Evolutionary conservation across 441 rosid genomes (phyloP).

Genomic region (Bocquillonia castaneifolia): DNA sequence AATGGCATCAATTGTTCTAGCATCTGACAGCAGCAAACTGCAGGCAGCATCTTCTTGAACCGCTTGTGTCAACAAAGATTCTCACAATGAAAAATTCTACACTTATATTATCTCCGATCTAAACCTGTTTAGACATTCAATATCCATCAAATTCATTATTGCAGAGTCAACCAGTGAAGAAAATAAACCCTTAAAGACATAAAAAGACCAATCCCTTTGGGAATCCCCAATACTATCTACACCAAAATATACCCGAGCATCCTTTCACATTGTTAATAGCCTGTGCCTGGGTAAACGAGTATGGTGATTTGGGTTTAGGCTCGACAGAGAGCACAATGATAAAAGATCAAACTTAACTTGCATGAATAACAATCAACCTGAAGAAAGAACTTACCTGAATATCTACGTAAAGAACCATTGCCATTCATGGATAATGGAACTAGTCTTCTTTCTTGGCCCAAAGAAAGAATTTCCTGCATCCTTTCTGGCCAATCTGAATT

Average conservation of each 20-base stretch:
- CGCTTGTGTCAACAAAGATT: constrained; percentile 16
- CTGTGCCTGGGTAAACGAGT: neutral
- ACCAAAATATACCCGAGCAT: neutral
- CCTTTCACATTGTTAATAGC: neutral
- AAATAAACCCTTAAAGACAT: neutral
- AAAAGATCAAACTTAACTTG: neutral
- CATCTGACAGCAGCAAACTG: constrained; percentile 21
- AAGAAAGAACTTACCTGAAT: constrained; percentile 28
- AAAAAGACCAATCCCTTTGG: neutral
- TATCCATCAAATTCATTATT: constrained; percentile 5
- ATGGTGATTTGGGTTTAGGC: neutral
- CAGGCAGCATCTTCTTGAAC: constrained; percentile 14
- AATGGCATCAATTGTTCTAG: constrained; percentile 19
- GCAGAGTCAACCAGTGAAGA: neutral
- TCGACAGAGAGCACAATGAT: neutral
- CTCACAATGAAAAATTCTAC: neutral
- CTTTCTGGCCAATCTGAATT: constrained; percentile 71
- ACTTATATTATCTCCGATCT: constrained; percentile 27
- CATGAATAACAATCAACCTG: neutral
- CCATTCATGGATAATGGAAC: constrained; percentile 36
- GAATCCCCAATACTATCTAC: neutral
- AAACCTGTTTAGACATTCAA: constrained; percentile 23
- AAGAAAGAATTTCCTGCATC: constrained; percentile 52
- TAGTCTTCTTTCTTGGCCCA: constrained; percentile 43
- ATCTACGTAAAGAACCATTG: constrained; percentile 36